These are phyloP conservation scores for Glomus cerebriforme DNA, from an alignment of 192 early-diverging fungal species.

Conservation along the genomic window DNA sequence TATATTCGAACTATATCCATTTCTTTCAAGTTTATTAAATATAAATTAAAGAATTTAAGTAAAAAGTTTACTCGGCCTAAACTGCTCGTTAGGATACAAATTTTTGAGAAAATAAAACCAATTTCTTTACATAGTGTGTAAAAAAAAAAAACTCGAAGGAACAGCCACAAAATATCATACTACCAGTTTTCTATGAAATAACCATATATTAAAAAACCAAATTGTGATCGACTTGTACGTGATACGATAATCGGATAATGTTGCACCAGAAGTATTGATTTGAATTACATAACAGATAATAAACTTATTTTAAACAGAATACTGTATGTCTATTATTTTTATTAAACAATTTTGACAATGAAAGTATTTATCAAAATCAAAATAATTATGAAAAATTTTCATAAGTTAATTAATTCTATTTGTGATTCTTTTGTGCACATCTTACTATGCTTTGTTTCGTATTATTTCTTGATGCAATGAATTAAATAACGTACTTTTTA, in stretches of 20 bases:
- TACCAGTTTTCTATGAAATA: neutral
- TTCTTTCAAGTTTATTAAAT: neutral
- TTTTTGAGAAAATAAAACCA: neutral
- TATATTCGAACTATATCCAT: neutral
- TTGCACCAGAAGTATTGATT: no score
- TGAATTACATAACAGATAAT: no score
- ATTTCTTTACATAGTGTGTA: neutral
- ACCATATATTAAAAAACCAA: neutral
- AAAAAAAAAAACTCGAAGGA: neutral
- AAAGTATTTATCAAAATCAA: neutral
- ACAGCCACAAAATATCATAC: neutral
- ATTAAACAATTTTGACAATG: no score
- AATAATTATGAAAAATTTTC: neutral
- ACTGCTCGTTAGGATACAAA: neutral
- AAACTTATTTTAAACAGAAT: no score
- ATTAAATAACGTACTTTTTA: no score
- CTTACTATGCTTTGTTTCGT: neutral
- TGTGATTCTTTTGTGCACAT: neutral
- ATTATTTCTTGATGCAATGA: neutral
- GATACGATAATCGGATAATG: no score
- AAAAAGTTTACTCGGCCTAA: neutral
- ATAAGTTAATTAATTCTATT: neutral
- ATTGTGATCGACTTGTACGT: no score
- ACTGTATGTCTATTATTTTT: no score
- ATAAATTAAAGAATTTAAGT: neutral